These are phyloP conservation scores for Nemania sp. DNA, from an alignment of 2,329 filamentous ascomycete species.

Conservation along the genomic window DNA sequence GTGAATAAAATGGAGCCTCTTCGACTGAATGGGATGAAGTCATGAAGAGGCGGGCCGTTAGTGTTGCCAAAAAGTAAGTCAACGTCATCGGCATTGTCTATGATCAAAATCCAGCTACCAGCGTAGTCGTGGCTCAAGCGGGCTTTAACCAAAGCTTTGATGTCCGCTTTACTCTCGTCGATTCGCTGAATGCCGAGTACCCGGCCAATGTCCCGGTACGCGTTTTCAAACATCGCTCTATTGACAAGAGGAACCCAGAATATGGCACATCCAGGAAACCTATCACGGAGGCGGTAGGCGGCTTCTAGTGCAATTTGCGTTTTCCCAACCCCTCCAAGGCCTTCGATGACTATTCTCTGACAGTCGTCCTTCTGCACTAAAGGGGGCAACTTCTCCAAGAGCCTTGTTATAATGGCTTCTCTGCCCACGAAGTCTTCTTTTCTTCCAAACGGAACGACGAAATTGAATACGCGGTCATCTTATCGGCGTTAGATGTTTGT, in stretches of 20 bases:
- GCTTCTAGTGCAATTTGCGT: constrained; percentile 15
- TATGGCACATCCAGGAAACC: constrained; percentile 4
- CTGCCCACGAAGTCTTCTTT: neutral
- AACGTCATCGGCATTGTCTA: neutral
- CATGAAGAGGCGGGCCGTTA: neutral
- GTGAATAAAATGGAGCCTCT: constrained; percentile 6
- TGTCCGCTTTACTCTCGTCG: neutral
- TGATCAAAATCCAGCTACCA: neutral
- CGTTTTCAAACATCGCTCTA: neutral
- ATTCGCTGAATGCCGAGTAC: neutral
- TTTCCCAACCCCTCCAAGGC: constrained; percentile 3
- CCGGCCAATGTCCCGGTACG: constrained; percentile 3
- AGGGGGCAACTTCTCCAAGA: neutral
- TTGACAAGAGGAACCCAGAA: constrained; percentile 11
- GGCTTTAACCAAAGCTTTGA: neutral
- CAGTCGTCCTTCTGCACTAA: neutral
- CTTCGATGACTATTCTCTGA: neutral
- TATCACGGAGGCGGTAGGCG: neutral
- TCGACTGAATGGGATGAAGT: neutral
- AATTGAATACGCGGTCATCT: neutral
- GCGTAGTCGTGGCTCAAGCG: neutral
- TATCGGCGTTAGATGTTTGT: neutral
- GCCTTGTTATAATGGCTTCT: neutral
- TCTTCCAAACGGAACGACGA: neutral
- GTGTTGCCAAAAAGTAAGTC: neutral